Evolutionary conservation across 2,329 filamentous ascomycete species (phyloP).

Genomic region (Dactylellina parvicollis): DNA sequence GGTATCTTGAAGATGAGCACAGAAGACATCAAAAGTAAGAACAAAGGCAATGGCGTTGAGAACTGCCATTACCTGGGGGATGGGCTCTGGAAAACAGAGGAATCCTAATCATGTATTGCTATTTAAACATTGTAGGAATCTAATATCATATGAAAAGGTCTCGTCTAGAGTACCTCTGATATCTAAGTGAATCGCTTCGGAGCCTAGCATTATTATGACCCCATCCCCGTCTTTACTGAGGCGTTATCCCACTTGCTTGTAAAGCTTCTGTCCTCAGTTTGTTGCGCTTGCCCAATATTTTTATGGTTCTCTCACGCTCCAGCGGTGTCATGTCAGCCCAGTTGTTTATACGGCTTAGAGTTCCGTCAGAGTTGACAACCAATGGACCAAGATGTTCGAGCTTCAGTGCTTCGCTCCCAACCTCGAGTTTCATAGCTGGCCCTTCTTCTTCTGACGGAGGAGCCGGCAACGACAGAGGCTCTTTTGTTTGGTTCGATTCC

Average conservation of each 20-base stretch:
- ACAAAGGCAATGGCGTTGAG: conserved; percentile 93
- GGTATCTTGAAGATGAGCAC: conserved; percentile 85
- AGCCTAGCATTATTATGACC: not conserved
- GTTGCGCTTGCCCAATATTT: conserved; percentile 75
- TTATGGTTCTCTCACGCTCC: conserved; percentile 74
- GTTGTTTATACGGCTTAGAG: conserved; percentile 75
- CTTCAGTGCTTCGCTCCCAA: conserved; percentile 59
- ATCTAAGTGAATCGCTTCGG: not conserved
- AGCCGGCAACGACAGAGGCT: conserved; percentile 29
- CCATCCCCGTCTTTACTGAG: not conserved
- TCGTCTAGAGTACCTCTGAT: too few species aligned
- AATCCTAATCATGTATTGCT: conserved; percentile 56
- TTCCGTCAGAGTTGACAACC: conserved; percentile 78
- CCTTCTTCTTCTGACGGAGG: conserved; percentile 22
- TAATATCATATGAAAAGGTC: not conserved
- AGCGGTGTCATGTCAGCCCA: conserved; percentile 77
- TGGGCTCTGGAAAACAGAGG: conserved; percentile 81
- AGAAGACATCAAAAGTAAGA: conserved; percentile 89
- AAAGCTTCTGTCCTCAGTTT: conserved; percentile 67
- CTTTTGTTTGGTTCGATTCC: conserved; percentile 8
- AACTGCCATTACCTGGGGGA: conserved; percentile 93
- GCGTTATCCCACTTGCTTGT: conserved; percentile 25
- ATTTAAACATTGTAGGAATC: not conserved
- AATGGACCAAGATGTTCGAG: conserved; percentile 77
- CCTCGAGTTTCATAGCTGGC: conserved; percentile 34